Evolutionary conservation across 805 yeast species (phyloP).

Genomic region (Pichia heedii): DNA sequence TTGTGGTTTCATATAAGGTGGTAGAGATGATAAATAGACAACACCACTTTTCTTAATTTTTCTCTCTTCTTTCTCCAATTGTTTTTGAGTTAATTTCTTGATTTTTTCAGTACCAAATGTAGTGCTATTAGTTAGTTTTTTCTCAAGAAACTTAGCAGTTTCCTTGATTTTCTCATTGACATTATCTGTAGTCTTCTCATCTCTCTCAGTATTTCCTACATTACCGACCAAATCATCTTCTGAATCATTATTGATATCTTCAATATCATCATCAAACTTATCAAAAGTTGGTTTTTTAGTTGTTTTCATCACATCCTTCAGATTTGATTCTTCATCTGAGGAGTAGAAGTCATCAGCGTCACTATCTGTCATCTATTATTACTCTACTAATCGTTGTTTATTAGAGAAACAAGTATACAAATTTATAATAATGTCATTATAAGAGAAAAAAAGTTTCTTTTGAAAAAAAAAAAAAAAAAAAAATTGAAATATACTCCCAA

Average conservation of each 20-base stretch:
- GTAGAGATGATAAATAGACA: conserved; percentile 81
- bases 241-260: conserved; percentile 8
- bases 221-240: conserved; percentile 9
- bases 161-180: conserved; percentile 15
- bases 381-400: too few species aligned
- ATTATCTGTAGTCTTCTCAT: conserved; percentile 10
- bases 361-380: background rate
- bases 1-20: conserved; percentile 96
- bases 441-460: too few species aligned
- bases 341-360: conserved; percentile 3
- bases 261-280: conserved; percentile 10
- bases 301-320: background rate
- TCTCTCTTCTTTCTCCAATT: conserved; percentile 44
- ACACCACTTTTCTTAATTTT: conserved; percentile 74
- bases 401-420: too few species aligned
- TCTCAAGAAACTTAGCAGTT: conserved; percentile 12
- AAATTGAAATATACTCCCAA: background rate
- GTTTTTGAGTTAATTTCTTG: conserved; percentile 48
- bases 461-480: too few species aligned
- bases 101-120: conserved; percentile 32
- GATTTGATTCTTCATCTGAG: conserved; percentile 5
- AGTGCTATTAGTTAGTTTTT: conserved; percentile 12
- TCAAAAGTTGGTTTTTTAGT: conserved; percentile 1
- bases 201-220: conserved; percentile 20
- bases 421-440: too few species aligned